Evolutionary conservation across 345 rosid species (phyloP).

Genomic region (Syzygium grande): DNA sequence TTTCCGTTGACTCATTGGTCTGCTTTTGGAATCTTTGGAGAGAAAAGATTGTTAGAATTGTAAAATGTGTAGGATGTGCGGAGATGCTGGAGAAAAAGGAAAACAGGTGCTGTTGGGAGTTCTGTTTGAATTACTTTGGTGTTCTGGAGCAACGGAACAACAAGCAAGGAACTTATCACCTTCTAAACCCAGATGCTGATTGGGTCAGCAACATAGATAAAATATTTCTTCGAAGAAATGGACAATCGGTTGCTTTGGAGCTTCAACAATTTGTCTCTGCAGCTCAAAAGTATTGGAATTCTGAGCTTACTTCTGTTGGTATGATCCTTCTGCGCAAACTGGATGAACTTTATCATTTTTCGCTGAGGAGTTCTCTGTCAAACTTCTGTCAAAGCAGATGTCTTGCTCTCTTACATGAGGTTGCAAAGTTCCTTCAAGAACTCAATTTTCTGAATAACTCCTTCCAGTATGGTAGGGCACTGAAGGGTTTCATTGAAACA

Average conservation of each 20-base stretch:
- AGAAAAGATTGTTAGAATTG: conserved; percentile 15
- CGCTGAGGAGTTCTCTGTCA: conserved; percentile 1
- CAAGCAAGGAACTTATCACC: too few species aligned
- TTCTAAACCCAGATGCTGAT: too few species aligned
- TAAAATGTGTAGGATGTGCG: conserved; percentile 8
- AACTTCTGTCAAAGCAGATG: conserved; percentile 7
- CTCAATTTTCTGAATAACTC: conserved; percentile 2
- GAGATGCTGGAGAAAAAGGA: background rate
- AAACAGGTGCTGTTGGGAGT: background rate
- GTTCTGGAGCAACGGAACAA: too few species aligned
- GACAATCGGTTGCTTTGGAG: conserved; percentile 10
- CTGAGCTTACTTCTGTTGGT: conserved; percentile 30
- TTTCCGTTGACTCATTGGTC: conserved; percentile 23
- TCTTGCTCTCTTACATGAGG: conserved; percentile 16
- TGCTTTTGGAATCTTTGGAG: conserved; percentile 39
- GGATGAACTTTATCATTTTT: conserved; percentile 7
- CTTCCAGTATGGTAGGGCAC: background rate
- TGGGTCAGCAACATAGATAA: conserved; percentile 5
- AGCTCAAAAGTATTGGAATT: conserved; percentile 28
- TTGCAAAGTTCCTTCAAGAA: conserved; percentile 19
- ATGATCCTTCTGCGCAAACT: conserved; percentile 21
- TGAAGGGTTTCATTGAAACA: conserved; percentile 6
- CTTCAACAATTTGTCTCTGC: conserved; percentile 17
- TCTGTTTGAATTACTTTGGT: too few species aligned
- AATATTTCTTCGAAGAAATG: background rate